phyloP scores from a whole-genome alignment of 345 rosid species.

The Erysimum cheiranthoides region DNA sequence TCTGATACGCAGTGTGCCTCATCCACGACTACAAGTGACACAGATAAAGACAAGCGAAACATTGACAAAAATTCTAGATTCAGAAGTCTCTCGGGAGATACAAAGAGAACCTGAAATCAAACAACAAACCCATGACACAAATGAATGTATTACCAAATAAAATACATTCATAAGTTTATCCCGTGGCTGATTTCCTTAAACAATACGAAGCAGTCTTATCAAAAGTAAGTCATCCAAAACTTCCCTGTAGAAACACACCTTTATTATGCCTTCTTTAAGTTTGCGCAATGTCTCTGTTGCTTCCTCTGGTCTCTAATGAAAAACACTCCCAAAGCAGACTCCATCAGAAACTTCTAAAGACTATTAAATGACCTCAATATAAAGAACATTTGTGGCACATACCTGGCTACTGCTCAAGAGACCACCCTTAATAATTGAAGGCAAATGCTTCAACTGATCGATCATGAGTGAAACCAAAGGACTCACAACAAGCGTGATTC shows the following conservation, averaged over 20 bases:
- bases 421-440: constrained; percentile 67
- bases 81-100: constrained; percentile 91
- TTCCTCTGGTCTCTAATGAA: constrained; percentile 74
- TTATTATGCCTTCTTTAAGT: constrained; percentile 71
- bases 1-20: constrained; percentile 99
- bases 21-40: constrained; percentile 92
- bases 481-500: constrained; percentile 64
- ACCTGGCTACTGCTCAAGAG: constrained; percentile 89
- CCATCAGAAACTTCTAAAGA: constrained; percentile 20
- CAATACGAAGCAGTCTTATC: constrained; percentile 7
- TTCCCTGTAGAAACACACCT: constrained; percentile 47
- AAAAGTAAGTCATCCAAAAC: neutral
- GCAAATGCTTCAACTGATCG: constrained; percentile 92
- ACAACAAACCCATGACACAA: constrained; percentile 19
- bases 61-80: constrained; percentile 76
- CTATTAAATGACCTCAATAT: neutral
- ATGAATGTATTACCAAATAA: constrained; percentile 24
- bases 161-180: neutral
- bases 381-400: constrained; percentile 5
- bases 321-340: constrained; percentile 13
- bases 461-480: constrained; percentile 84
- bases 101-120: constrained; percentile 81
- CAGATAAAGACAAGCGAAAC: constrained; percentile 49
- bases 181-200: neutral
- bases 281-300: constrained; percentile 68